Conservation (phyloP, 2,329 filamentous ascomycete species). For the Akanthomyces lecanii region DNA sequence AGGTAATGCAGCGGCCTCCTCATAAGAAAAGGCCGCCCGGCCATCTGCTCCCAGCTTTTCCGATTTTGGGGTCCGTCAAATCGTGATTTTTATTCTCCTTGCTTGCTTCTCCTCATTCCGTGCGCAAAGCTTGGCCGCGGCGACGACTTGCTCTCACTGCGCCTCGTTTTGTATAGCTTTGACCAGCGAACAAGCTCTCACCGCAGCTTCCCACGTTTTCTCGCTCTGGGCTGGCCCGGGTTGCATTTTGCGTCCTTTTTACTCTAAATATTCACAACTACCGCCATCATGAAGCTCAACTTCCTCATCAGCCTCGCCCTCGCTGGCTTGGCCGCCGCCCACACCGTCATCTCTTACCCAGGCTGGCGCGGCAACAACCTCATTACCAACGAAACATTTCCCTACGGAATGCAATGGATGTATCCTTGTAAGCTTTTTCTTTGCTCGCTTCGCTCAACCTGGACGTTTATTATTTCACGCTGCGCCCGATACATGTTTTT, state of each 20-base stretch:
- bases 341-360: constrained; percentile 81
- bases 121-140: constrained; percentile 1
- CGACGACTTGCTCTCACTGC: neutral
- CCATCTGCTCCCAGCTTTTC: neutral
- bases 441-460: neutral
- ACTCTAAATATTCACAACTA: neutral
- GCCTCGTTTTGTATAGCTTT: neutral
- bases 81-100: neutral
- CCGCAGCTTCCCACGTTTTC: neutral
- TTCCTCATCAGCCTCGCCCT: constrained; percentile 37
- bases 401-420: constrained; percentile 91
- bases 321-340: constrained; percentile 55
- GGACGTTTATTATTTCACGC: too few relatives aligned
- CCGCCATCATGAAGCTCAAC: constrained; percentile 36
- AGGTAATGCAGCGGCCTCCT: neutral
- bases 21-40: constrained; percentile 13
- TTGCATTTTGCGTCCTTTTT: neutral
- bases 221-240: constrained; percentile 4
- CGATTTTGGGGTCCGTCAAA: constrained; percentile 1
- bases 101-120: neutral
- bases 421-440: constrained; percentile 72
- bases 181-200: neutral
- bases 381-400: constrained; percentile 70
- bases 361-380: constrained; percentile 86
- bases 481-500: too few relatives aligned